A percentile compares a stretch with the other conserved stretches of the same genome.
Evolutionary conservation across 2,329 filamentous ascomycete genomes (phyloP).

Genomic region (Sodiomyces alkalinus): DNA sequence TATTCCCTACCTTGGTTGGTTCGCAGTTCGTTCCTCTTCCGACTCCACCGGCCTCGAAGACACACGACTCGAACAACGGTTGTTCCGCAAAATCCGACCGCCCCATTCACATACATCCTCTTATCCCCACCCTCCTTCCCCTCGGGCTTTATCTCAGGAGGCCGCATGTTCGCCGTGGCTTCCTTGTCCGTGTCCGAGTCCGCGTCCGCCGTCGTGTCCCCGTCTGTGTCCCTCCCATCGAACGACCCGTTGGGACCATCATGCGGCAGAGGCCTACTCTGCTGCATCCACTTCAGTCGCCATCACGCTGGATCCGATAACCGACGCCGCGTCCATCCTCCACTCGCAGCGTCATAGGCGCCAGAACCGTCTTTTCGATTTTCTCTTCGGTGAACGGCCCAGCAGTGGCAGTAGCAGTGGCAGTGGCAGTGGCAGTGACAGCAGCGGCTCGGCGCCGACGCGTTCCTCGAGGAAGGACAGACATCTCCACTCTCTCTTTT

Average conservation of each 20-base stretch:
- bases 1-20: too few species aligned
- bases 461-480: slow-evolving; percentile 34
- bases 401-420: too few species aligned
- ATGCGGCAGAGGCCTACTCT: slow-evolving; percentile 46
- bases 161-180: slow-evolving; percentile 8
- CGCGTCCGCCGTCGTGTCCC: not conserved
- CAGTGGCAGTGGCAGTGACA: too few species aligned
- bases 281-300: slow-evolving; percentile 26
- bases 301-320: slow-evolving; percentile 44
- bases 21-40: too few species aligned
- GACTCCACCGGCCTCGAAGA: too few species aligned
- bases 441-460: slow-evolving; percentile 10
- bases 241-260: slow-evolving; percentile 15
- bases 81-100: too few species aligned
- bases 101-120: too few species aligned
- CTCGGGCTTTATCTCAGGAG: too few species aligned
- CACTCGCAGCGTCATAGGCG: slow-evolving; percentile 15
- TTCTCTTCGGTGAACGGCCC: slow-evolving; percentile 9
- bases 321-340: slow-evolving; percentile 19
- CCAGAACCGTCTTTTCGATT: slow-evolving; percentile 10
- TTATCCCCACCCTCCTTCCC: slow-evolving; percentile 1
- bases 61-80: too few species aligned
- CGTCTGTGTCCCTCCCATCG: slow-evolving; percentile 6
- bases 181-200: too few species aligned
- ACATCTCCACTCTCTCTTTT: slow-evolving; percentile 29